Conservation (phyloP, 2,329 filamentous ascomycete species). For the Cyphellophora attinorum region DNA sequence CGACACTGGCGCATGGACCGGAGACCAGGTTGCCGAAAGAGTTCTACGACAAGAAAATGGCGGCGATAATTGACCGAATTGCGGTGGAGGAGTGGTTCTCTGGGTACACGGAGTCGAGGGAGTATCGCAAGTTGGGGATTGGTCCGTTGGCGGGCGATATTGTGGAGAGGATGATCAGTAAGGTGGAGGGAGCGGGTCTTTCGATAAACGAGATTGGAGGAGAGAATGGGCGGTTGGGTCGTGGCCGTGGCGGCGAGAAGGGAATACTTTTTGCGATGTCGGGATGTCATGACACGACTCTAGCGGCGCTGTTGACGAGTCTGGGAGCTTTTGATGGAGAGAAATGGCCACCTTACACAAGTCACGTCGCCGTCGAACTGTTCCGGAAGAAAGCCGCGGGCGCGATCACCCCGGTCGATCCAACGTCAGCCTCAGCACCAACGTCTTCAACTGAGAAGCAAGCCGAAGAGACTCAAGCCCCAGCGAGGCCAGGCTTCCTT, state of each 20-base stretch:
- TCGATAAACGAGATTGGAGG: constrained; percentile 41
- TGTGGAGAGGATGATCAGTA: constrained; percentile 62
- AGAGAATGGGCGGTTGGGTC: constrained; percentile 27
- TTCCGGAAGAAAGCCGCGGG: constrained; percentile 49
- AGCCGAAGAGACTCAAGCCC: constrained; percentile 8
- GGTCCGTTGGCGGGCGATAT: constrained; percentile 78
- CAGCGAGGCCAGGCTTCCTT: constrained; percentile 13
- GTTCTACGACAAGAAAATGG: constrained; percentile 72
- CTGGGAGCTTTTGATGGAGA: constrained; percentile 66
- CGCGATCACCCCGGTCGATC: constrained; percentile 21
- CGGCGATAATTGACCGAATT: constrained; percentile 61
- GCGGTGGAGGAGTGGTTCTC: constrained; percentile 86
- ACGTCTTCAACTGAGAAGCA: constrained; percentile 22
- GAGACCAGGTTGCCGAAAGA: constrained; percentile 68
- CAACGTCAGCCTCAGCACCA: constrained; percentile 2
- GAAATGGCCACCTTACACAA: constrained; percentile 87
- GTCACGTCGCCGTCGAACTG: constrained; percentile 81
- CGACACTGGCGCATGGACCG: constrained; percentile 74
- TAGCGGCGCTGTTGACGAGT: constrained; percentile 68
- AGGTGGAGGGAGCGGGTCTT: constrained; percentile 50
- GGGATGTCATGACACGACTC: constrained; percentile 88
- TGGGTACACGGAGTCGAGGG: constrained; percentile 72
- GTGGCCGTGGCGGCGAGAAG: constrained; percentile 38
- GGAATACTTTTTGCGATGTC: constrained; percentile 65
- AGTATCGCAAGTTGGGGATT: constrained; percentile 85